Evolutionary conservation across 176 grass and related monocot genomes (phyloP), one percentile per base, ranked within the genome.

Genomic region (Aegilops bicornis): DNA sequence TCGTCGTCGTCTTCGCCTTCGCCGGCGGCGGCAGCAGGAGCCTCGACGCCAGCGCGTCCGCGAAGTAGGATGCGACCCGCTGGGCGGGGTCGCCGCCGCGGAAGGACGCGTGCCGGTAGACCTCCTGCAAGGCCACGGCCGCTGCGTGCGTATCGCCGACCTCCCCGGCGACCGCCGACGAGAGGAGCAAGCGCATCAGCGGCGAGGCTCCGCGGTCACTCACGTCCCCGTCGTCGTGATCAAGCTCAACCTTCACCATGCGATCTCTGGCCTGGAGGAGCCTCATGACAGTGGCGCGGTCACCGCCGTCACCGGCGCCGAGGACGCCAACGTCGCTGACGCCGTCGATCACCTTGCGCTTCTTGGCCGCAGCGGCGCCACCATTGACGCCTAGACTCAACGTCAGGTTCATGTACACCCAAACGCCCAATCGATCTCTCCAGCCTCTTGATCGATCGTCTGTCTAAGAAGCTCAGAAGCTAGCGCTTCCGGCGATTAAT

Each of bases 41-140:
- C 74, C 83, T 86, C 10, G 90, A 75, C 23, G 91, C 69, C 84
- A 94, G 76, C 36, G 82, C 95, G 62, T 91, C 91, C 1, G 91
- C 87, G 68, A 93, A 98, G 90, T 90, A 87, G 5, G 86, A 89
- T 4, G 87, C 87, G 56, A 95, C 93, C 0, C 95, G 87, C 77
- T 86, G 91, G 9, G 76, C 87, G 4, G 95, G 93, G 63, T 93
- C 87, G n/a, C 39, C 80, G n/a, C 81, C 85, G 36, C 61, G 43
- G 62, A 89, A 69, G 31, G 91, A 91, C 36, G 83, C 86, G 54
- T 30, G 79, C 9, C 68, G 86, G 89, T 92, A 89, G 45, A 95
- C 79, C 77, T 95, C 91, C 42, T 39, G 77, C 45, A 98, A 69
- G 7, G 89, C 86, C 36, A 81, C 72, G n/a, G 87, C 72, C 17